Percentiles rank a stretch among this genome's conserved stretches.
Evolutionary conservation across 176 grass and related monocot genomes (phyloP).

Genomic region (Oryza glumipatula): DNA sequence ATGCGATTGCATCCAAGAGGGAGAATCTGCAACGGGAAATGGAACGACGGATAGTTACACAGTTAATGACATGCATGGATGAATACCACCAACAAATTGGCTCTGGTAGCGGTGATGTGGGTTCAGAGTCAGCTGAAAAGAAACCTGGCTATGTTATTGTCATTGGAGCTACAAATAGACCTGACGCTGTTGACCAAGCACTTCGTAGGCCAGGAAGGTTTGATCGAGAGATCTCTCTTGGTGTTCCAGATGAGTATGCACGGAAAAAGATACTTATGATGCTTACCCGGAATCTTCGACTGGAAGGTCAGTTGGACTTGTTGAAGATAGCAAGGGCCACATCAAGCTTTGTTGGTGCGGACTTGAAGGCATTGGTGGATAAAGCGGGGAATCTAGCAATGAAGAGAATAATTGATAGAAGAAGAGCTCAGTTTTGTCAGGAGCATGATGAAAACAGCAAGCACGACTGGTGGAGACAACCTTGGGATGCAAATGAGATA

Average conservation of each 20-base stretch:
- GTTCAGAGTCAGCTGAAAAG: conserved; percentile 65
- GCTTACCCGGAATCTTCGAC: conserved; percentile 68
- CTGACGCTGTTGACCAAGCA: conserved; percentile 93
- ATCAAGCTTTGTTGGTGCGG: conserved; percentile 96
- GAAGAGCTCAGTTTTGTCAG: conserved; percentile 42
- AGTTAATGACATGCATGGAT: conserved; percentile 98
- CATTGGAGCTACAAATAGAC: conserved; percentile 96
- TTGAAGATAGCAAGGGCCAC: conserved; percentile 90
- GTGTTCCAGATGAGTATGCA: conserved; percentile 88
- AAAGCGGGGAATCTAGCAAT: conserved; percentile 97
- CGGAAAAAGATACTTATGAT: conserved; percentile 76
- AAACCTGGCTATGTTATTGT: conserved; percentile 91
- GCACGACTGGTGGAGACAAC: conserved; percentile 87
- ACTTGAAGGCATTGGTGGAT: conserved; percentile 82
- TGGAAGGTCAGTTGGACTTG: conserved; percentile 77
- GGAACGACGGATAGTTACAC: conserved; percentile 90
- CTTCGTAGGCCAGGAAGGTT: conserved; percentile 89
- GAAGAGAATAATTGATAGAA: conserved; percentile 84
- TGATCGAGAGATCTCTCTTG: conserved; percentile 84
- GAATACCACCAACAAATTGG: conserved; percentile 74
- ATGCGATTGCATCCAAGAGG: conserved; percentile 97
- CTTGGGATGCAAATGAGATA: conserved; percentile 72
- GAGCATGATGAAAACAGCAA: conserved; percentile 30
- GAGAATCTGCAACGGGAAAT: conserved; percentile 89
- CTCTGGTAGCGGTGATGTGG: conserved; percentile 22